These are phyloP conservation scores for Rehmannia glutinosa DNA, from an alignment of 257 asterid species.

Conservation along the genomic window DNA sequence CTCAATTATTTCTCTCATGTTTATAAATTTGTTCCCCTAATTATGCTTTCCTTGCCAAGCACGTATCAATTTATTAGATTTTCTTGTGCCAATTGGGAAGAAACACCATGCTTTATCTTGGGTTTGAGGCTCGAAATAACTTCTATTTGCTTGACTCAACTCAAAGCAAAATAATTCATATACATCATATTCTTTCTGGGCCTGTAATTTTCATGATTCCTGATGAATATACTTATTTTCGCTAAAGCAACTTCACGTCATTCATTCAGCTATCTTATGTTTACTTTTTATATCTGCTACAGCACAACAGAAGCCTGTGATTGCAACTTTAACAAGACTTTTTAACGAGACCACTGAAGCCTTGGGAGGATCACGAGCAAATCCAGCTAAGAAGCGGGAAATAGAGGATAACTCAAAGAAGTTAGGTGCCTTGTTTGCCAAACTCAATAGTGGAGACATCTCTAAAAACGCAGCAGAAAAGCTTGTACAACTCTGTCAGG, in stretches of 20 bases:
- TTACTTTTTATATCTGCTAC: conserved; percentile 19
- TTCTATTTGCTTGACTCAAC: no score
- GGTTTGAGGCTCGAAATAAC: no score
- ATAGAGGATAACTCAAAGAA: conserved; percentile 92
- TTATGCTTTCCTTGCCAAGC: background rate
- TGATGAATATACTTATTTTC: background rate
- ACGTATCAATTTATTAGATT: background rate
- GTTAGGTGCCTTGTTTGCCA: conserved; percentile 79
- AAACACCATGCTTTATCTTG: background rate
- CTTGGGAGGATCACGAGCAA: conserved; percentile 83
- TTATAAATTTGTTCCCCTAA: background rate
- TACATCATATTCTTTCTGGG: background rate
- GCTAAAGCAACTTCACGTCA: background rate
- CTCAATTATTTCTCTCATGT: background rate
- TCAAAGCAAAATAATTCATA: no score
- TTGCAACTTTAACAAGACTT: conserved; percentile 76
- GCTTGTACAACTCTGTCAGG: conserved; percentile 85
- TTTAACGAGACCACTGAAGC: conserved; percentile 86
- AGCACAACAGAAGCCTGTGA: conserved; percentile 86
- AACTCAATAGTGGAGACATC: conserved; percentile 77
- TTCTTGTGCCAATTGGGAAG: background rate
- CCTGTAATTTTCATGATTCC: background rate
- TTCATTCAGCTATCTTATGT: background rate
- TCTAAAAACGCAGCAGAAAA: conserved; percentile 86
- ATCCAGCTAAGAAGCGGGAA: conserved; percentile 88